A percentile compares a stretch with the other conserved stretches of the same genome.
phyloP scores from a whole-genome alignment of 2,329 filamentous ascomycete species.

The Calonectria hongkongensis region DNA sequence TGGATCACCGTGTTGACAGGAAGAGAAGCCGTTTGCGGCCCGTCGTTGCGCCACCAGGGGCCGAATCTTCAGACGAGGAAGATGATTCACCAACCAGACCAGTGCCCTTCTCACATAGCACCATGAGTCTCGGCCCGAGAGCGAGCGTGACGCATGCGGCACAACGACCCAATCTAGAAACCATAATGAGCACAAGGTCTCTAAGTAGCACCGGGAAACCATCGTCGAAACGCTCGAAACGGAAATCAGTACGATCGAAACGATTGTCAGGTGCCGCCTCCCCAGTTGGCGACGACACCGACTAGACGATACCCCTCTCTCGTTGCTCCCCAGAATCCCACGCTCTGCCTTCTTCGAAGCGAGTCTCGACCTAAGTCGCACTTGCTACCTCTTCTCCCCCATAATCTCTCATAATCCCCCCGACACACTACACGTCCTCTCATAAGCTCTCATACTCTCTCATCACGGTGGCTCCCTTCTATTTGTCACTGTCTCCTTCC shows the following conservation, averaged over 20 bases:
- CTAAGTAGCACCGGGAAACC: slow-evolving; percentile 54
- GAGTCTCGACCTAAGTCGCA: slow-evolving; percentile 18
- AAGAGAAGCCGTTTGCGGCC: slow-evolving; percentile 55
- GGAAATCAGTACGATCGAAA: slow-evolving; percentile 56
- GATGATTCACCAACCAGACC: slow-evolving; percentile 51
- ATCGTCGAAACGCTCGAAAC: slow-evolving; percentile 57
- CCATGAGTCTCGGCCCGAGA: slow-evolving; percentile 52
- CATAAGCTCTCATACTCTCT: slow-evolving; percentile 5
- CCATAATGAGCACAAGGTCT: slow-evolving; percentile 66
- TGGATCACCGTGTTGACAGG: slow-evolving; percentile 56
- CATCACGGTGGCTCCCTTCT: slow-evolving; percentile 26
- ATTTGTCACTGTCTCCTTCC: slow-evolving; percentile 40
- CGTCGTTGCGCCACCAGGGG: slow-evolving; percentile 55
- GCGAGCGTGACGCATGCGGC: slow-evolving; percentile 59
- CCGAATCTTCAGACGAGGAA: slow-evolving; percentile 60
- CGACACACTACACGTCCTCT: slow-evolving; percentile 19
- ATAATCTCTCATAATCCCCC: slow-evolving; percentile 30
- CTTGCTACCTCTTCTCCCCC: slow-evolving; percentile 41
- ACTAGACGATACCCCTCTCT: slow-evolving; percentile 46
- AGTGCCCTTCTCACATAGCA: slow-evolving; percentile 51
- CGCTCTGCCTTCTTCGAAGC: slow-evolving; percentile 7
- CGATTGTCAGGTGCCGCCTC: slow-evolving; percentile 58
- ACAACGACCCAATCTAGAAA: slow-evolving; percentile 67
- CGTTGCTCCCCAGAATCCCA: background rate
- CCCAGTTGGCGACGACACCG: slow-evolving; percentile 62